A percentile compares a stretch with the other conserved stretches of the same genome.
Conservation (phyloP, 257 asterid genomes). For the Forsythia viridissima region DNA sequence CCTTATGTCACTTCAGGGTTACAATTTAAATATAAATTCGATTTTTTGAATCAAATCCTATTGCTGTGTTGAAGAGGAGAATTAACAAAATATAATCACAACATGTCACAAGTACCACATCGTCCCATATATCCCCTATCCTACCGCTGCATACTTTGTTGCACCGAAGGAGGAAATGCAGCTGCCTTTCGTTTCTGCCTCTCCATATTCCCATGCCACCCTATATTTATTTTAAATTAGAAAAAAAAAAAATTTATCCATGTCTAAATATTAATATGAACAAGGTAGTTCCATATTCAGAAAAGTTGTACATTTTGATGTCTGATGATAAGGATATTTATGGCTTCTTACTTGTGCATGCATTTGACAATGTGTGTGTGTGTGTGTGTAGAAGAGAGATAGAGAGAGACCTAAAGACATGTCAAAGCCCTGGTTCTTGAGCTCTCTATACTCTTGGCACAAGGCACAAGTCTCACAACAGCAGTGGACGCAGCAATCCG, state of each 20-base stretch:
- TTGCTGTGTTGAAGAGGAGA: neutral
- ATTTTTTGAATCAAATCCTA: neutral
- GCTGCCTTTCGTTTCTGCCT: slow-evolving; percentile 35
- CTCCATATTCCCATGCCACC: slow-evolving; percentile 64
- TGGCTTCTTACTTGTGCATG: too few species aligned
- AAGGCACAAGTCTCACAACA: slow-evolving; percentile 56
- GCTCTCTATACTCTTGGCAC: slow-evolving; percentile 66
- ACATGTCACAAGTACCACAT: neutral
- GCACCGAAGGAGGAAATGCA: slow-evolving; percentile 35
- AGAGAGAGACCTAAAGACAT: slow-evolving; percentile 42
- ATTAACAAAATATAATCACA: neutral
- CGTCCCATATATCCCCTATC: neutral
- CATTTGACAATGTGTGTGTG: too few species aligned
- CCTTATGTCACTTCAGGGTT: neutral
- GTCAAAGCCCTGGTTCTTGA: slow-evolving; percentile 48
- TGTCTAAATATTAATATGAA: too few species aligned
- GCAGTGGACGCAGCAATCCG: slow-evolving; percentile 59
- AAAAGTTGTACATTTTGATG: too few species aligned
- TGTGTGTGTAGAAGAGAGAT: too few species aligned
- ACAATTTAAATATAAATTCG: too few species aligned
- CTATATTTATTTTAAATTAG: slow-evolving; percentile 19
- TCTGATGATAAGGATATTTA: too few species aligned
- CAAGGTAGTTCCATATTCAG: too few species aligned
- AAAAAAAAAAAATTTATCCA: neutral
- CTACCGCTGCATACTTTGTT: slow-evolving; percentile 37